Evolutionary conservation across 2,329 filamentous ascomycete genomes (phyloP).

Genomic region (Colletotrichum orchidophilum): DNA sequence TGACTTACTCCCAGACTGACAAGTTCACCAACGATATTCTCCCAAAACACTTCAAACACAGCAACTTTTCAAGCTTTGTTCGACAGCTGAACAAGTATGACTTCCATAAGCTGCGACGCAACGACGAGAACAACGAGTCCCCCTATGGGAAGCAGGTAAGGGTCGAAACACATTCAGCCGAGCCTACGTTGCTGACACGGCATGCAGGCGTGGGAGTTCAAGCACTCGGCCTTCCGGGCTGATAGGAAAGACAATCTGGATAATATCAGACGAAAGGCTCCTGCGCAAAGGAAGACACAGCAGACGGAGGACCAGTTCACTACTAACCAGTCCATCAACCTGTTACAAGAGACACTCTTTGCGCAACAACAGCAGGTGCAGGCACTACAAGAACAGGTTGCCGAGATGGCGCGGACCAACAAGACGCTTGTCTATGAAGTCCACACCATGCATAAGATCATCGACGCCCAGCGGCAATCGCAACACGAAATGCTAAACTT

Average conservation of each 20-base stretch:
- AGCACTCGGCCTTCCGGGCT: conserved; percentile 93
- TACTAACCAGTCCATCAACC: conserved; percentile 86
- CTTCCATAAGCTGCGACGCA: conserved; percentile 97
- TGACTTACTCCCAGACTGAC: conserved; percentile 74
- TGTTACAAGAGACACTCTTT: conserved; percentile 87
- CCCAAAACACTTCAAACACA: conserved; percentile 98
- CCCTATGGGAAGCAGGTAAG: conserved; percentile 82
- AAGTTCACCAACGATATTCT: conserved; percentile 98
- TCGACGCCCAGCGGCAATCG: conserved; percentile 66
- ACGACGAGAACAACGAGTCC: conserved; percentile 84
- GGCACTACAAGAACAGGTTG: conserved; percentile 83
- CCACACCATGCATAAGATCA: conserved; percentile 67
- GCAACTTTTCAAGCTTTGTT: conserved; percentile 97
- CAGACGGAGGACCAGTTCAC: conserved; percentile 76
- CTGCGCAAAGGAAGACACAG: conserved; percentile 82
- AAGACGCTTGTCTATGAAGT: conserved; percentile 71
- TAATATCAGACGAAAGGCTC: conserved; percentile 95
- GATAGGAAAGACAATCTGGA: conserved; percentile 97
- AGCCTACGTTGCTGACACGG: background rate
- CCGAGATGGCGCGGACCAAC: conserved; percentile 75
- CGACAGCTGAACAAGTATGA: conserved; percentile 97
- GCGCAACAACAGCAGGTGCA: conserved; percentile 95
- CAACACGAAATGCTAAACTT: conserved; percentile 67
- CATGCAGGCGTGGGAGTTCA: conserved; percentile 88
- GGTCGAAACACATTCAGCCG: background rate